Evolutionary conservation across 2,329 filamentous ascomycete species (phyloP).

Genomic region (Xylariaceae sp.): DNA sequence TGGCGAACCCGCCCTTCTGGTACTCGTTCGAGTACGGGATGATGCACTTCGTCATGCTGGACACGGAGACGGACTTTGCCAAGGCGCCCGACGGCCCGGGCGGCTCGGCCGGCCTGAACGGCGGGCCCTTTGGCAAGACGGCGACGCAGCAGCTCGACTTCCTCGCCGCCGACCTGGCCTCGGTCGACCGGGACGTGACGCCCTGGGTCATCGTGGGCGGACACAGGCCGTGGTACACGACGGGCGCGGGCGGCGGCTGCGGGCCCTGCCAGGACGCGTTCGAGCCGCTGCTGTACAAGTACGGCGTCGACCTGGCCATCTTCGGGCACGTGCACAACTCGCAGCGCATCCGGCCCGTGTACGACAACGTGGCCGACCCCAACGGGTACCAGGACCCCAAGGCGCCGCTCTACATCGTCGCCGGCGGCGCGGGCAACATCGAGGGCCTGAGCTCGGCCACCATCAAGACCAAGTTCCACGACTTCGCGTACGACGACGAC

Average conservation of each 20-base stretch:
- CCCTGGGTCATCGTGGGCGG: conserved; percentile 47
- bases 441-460: conserved; percentile 44
- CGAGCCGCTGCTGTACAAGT: conserved; percentile 48
- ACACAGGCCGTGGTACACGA: conserved; percentile 45
- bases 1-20: conserved; percentile 52
- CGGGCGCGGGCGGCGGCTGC: conserved; percentile 33
- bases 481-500: conserved; percentile 45
- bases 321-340: conserved; percentile 56
- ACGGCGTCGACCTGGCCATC: conserved; percentile 51
- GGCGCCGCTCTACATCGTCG: conserved; percentile 49
- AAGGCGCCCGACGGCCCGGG: conserved; percentile 40
- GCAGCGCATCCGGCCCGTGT: conserved; percentile 44
- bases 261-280: conserved; percentile 45
- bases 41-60: conserved; percentile 48
- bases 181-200: conserved; percentile 49
- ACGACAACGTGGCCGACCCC: conserved; percentile 33
- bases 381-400: conserved; percentile 34
- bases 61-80: conserved; percentile 53
- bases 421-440: conserved; percentile 52
- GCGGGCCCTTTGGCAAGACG: conserved; percentile 43
- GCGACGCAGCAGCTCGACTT: conserved; percentile 48
- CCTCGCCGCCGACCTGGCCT: conserved; percentile 49
- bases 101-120: conserved; percentile 37
- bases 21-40: conserved; percentile 57
- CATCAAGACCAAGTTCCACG: conserved; percentile 37